phyloP scores from a whole-genome alignment of 2,329 filamentous ascomycete species.

The Sclerotinia sclerotiorum region DNA sequence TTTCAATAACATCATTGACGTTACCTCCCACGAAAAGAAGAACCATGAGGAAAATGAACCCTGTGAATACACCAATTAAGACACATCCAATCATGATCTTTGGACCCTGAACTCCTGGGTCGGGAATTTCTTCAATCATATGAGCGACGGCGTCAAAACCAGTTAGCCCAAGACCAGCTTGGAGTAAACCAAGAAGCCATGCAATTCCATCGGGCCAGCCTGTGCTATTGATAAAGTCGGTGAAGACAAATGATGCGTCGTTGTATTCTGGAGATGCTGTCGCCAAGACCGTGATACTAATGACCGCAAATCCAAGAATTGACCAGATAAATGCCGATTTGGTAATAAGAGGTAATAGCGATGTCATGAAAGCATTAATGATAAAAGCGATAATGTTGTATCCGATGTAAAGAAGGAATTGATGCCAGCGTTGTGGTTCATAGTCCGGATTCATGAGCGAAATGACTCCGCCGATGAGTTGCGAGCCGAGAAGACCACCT shows the following conservation, averaged over 20 bases:
- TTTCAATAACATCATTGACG: constrained; percentile 46
- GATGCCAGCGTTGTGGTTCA: constrained; percentile 47
- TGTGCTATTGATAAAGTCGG: constrained; percentile 53
- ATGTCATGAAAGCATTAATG: constrained; percentile 51
- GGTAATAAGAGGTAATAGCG: constrained; percentile 51
- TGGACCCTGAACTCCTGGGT: constrained; percentile 51
- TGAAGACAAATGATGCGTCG: constrained; percentile 53
- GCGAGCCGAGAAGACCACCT: constrained; percentile 53
- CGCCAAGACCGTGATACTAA: constrained; percentile 52
- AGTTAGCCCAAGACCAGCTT: constrained; percentile 54
- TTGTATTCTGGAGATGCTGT: constrained; percentile 53
- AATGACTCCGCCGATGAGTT: constrained; percentile 55
- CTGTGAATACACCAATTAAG: constrained; percentile 49
- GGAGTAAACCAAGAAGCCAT: constrained; percentile 53
- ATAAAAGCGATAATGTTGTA: constrained; percentile 47
- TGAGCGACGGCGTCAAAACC: constrained; percentile 44
- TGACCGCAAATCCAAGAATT: constrained; percentile 51
- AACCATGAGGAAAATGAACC: constrained; percentile 38
- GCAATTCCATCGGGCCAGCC: constrained; percentile 53
- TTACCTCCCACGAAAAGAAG: constrained; percentile 38
- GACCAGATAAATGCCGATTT: constrained; percentile 54
- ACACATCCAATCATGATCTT: constrained; percentile 51
- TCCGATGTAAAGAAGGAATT: constrained; percentile 53
- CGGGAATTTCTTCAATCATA: constrained; percentile 55
- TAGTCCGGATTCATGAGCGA: constrained; percentile 51